Conservation (phyloP, 192 early-diverging fungal genomes). For the Linnemannia zychae region DNA sequence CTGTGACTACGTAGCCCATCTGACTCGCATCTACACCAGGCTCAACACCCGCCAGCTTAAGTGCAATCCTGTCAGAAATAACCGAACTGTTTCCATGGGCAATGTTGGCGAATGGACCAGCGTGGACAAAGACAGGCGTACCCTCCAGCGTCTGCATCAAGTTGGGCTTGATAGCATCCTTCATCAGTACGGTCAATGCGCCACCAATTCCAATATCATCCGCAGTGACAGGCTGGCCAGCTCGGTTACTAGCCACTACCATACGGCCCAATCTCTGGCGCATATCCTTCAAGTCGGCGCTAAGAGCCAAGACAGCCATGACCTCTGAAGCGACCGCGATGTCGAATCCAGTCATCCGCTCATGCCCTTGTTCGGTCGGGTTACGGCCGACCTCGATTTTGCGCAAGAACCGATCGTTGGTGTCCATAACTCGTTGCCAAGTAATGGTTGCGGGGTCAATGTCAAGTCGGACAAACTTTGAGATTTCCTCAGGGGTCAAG, state of each 20-base stretch:
- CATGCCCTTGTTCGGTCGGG: slow-evolving; percentile 87
- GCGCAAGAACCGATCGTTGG: slow-evolving; percentile 96
- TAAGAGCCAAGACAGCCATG: slow-evolving; percentile 97
- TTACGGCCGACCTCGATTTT: slow-evolving; percentile 92
- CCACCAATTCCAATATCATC: slow-evolving; percentile 98
- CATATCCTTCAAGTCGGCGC: slow-evolving; percentile 94
- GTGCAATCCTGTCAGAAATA: slow-evolving; percentile 95
- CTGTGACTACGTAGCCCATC: slow-evolving; percentile 94
- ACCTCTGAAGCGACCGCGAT: slow-evolving; percentile 98
- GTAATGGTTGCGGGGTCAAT: slow-evolving; percentile 96
- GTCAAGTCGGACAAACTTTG: slow-evolving; percentile 89
- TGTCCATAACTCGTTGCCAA: slow-evolving; percentile 97
- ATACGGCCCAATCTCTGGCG: slow-evolving; percentile 91
- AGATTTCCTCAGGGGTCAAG: slow-evolving; percentile 84
- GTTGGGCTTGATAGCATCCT: slow-evolving; percentile 98
- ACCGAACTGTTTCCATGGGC: slow-evolving; percentile 98
- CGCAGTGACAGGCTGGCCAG: slow-evolving; percentile 88
- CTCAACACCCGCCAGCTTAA: slow-evolving; percentile 90
- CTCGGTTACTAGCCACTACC: slow-evolving; percentile 91
- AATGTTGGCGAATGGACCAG: slow-evolving; percentile 99
- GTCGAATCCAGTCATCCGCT: slow-evolving; percentile 95
- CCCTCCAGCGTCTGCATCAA: slow-evolving; percentile 99
- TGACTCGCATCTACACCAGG: slow-evolving; percentile 64
- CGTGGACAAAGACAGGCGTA: slow-evolving; percentile 98
- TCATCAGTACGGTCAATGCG: slow-evolving; percentile 97